These are phyloP conservation scores for Phyllosticta capitalensis DNA, from an alignment of 2,329 filamentous ascomycete species.

Conservation along the genomic window DNA sequence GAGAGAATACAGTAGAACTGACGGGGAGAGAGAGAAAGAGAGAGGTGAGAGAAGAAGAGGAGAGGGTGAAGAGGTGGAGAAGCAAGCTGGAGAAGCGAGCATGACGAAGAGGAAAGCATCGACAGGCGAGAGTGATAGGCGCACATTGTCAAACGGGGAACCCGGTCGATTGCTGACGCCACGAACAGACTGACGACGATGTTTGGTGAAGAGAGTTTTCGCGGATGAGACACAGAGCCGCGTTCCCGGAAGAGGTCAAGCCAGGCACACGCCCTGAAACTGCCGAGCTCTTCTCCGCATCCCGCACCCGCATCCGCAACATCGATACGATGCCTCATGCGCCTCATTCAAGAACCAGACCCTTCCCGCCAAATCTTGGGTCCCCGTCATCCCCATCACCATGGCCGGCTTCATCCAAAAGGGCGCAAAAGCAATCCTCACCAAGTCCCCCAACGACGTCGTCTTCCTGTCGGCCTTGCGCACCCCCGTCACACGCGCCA, in stretches of 20 bases:
- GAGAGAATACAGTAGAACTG: neutral
- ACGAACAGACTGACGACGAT: neutral
- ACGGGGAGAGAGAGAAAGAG: neutral
- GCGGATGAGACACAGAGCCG: neutral
- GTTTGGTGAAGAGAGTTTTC: neutral
- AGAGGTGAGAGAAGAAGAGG: neutral
- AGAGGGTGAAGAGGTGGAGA: neutral
- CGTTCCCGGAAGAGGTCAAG: neutral
- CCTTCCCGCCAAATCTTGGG: neutral
- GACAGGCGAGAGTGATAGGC: too few species aligned
- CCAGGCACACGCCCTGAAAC: neutral
- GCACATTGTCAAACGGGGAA: neutral
- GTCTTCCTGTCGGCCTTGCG: constrained; percentile 87
- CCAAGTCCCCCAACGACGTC: constrained; percentile 69
- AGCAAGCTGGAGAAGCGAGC: neutral
- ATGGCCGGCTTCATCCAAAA: constrained; percentile 41
- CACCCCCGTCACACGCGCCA: constrained; percentile 74
- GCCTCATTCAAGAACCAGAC: neutral
- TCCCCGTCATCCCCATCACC: constrained; percentile 1
- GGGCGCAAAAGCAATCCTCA: constrained; percentile 66
- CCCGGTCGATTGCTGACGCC: neutral
- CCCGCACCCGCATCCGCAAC: neutral
- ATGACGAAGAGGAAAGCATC: neutral
- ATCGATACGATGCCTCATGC: neutral
- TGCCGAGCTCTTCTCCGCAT: neutral